Conservation (phyloP, 2,329 filamentous ascomycete species). For the Fonsecaea erecta region DNA sequence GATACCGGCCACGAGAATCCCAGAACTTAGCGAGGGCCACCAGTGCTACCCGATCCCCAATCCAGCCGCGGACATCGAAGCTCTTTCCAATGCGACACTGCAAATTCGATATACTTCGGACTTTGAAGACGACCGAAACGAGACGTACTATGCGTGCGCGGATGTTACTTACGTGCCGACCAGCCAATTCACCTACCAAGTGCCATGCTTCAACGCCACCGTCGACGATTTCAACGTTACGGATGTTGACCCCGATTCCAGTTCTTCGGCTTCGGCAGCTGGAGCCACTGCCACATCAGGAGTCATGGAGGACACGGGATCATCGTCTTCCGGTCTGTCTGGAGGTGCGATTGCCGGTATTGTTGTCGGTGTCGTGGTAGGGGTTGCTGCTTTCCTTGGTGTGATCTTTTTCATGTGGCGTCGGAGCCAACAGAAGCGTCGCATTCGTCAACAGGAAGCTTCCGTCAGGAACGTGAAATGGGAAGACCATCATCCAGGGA, state of each 20-base stretch:
- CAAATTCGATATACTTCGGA: constrained; percentile 52
- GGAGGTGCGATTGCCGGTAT: constrained; percentile 52
- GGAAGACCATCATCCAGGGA: constrained; percentile 21
- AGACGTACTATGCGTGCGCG: constrained; percentile 55
- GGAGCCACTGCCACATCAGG: constrained; percentile 39
- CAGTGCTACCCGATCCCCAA: constrained; percentile 52
- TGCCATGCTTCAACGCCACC: constrained; percentile 56
- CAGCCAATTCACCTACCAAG: constrained; percentile 47
- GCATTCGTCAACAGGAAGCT: constrained; percentile 27
- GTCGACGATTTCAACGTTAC: constrained; percentile 42
- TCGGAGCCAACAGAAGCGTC: constrained; percentile 26
- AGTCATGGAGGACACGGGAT: constrained; percentile 26
- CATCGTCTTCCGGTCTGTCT: constrained; percentile 42
- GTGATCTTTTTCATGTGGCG: constrained; percentile 26
- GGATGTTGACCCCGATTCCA: constrained; percentile 23
- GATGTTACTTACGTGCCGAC: constrained; percentile 52
- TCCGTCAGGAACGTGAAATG: constrained; percentile 30
- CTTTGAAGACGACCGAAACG: constrained; percentile 47
- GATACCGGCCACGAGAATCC: constrained; percentile 42
- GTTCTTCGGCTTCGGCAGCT: constrained; percentile 25
- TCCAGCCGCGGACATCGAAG: constrained; percentile 41
- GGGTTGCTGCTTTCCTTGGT: constrained; percentile 21
- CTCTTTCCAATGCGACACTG: constrained; percentile 52
- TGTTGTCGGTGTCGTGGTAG: constrained; percentile 37
- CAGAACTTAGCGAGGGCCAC: constrained; percentile 50